Base-by-base conservation (phyloP, 495 filamentous ascomycete genomes). In the Aspergillus ostianus region DNA sequence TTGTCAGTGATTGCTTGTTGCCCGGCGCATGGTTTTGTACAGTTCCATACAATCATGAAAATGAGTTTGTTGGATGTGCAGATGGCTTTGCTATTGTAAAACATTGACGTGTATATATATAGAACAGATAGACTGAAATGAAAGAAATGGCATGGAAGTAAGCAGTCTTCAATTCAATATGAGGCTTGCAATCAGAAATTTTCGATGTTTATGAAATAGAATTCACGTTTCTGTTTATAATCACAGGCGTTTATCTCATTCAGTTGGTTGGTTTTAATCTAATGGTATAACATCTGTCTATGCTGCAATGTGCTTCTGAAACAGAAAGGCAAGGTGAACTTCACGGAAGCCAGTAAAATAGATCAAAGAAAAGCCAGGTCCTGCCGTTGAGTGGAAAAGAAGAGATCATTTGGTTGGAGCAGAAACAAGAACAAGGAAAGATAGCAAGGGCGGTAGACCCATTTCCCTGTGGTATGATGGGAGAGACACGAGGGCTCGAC, bases 391-490 rank as follows among this genome's bases (percentile, higher is more conserved):
- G 4, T 4, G 23, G 23, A 4, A 26, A 26, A 4, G 23, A n/a
- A n/a, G 23, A 26, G 4, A 26, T 26, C 23, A 26, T 4, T 26
- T 26, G 2, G 23, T 26, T 26, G 23, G 2, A 26, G 23, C 15
- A 2, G 23, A 26, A 63, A 52, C 55, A 53, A 55, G 44, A 53
- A 51, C 58, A 52, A 63, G 60, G 15, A 26, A 12, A 56, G 23
- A 47, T 48, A 44, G 29, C 29, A 8, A 52, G 30, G 55, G 29
- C n/a, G 10, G 27, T 46, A 21, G 9, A 58, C 3, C 49, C 48
- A 41, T 17, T 13, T 6, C 3, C 36, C 36, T 41, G 13, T 41
- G 20, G 29, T 36, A 32, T 32, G 10, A 51, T 17, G 27, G 32
- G 27, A 52, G 23, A 19, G 23, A 53, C 17, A 15, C n/a, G 9